Evolutionary conservation across 1,284 basidiomycete genomes (phyloP).

Genomic region (Farysia itapuensis): DNA sequence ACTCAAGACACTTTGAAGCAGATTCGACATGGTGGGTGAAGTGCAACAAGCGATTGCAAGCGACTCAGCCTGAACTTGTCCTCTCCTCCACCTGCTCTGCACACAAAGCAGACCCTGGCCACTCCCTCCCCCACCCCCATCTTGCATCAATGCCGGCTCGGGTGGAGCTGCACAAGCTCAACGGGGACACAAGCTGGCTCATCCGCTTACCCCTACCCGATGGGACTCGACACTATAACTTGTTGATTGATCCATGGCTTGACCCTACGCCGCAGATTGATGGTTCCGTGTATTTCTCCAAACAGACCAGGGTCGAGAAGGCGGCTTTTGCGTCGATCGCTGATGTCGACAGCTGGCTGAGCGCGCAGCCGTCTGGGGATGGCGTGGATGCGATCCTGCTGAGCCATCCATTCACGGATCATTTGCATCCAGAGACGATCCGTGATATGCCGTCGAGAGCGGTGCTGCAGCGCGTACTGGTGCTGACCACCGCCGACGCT

Average conservation of each 20-base stretch:
- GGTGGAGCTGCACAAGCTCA: slow-evolving; percentile 32
- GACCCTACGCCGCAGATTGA: slow-evolving; percentile 26
- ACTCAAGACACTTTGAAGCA: slow-evolving; percentile 42
- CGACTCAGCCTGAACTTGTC: too few species aligned
- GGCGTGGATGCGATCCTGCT: slow-evolving; percentile 23
- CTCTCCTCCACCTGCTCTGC: too few species aligned
- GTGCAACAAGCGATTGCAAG: too few species aligned
- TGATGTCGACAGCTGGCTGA: slow-evolving; percentile 17
- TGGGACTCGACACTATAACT: slow-evolving; percentile 7
- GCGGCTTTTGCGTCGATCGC: slow-evolving; percentile 19
- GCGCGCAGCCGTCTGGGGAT: not conserved
- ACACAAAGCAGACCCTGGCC: too few species aligned
- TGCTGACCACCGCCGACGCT: slow-evolving; percentile 26
- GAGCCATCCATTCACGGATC: slow-evolving; percentile 29
- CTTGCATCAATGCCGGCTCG: too few species aligned
- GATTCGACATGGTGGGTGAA: slow-evolving; percentile 33
- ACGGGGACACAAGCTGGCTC: slow-evolving; percentile 35
- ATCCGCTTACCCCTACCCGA: slow-evolving; percentile 6
- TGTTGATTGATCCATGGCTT: slow-evolving; percentile 30
- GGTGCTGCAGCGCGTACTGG: slow-evolving; percentile 4
- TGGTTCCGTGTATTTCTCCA: slow-evolving; percentile 16
- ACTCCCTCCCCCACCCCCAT: too few species aligned
- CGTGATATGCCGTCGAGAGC: slow-evolving; percentile 4
- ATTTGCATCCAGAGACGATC: slow-evolving; percentile 24
- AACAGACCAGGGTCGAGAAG: slow-evolving; percentile 19